Evolutionary conservation across 495 filamentous ascomycete genomes (phyloP), one percentile per base, ranked within the genome.

Genomic region (Trichoderma virens): DNA sequence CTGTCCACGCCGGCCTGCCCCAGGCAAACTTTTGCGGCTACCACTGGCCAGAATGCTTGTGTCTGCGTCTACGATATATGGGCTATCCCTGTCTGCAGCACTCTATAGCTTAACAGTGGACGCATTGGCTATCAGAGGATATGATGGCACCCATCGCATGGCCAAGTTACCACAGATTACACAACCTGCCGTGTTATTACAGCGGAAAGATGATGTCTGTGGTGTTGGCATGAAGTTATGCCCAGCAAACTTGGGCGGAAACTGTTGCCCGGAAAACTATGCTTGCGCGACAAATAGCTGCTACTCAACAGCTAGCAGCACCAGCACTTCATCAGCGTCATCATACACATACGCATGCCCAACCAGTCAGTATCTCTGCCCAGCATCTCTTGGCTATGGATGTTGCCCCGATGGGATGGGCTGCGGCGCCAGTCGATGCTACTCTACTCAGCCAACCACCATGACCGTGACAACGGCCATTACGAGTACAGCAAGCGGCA

Each of bases 241-340:
- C 61, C 66, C 70, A 28, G 27, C 67, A 32, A 72, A 69, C 61
- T 62, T 72, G 30, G 65, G 70, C 56, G 79, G 79, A 39, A 75
- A 73, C 38, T 81, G 79, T 56, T 81, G 79, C 59, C 78, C 76
- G 3, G 67, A 71, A 14, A 65, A 67, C 8, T 81, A 79, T 65
- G 73, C 64, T 2, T 81, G 79, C 65, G 76, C 66, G n/a, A 69
- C 69, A 39, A 72, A 78, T 18, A 75, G 71, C 16, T 81, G 79
- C 60, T 76, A 74, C 60, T 74, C 76, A 60, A 79, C 77, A 31
- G 78, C 76, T 14, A 68, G 71, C 14, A 66, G 72, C 39, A 69
- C 74, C 16, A 67, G 75, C n/a, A 77, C 72, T 4, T 74, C 78
- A 8, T 64, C 66, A 3, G 76, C 74, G 23, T 60, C 62, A 32